These are phyloP conservation scores for Aspergillus fischeri DNA, from an alignment of 2,329 filamentous ascomycete genomes.

Conservation along the genomic window DNA sequence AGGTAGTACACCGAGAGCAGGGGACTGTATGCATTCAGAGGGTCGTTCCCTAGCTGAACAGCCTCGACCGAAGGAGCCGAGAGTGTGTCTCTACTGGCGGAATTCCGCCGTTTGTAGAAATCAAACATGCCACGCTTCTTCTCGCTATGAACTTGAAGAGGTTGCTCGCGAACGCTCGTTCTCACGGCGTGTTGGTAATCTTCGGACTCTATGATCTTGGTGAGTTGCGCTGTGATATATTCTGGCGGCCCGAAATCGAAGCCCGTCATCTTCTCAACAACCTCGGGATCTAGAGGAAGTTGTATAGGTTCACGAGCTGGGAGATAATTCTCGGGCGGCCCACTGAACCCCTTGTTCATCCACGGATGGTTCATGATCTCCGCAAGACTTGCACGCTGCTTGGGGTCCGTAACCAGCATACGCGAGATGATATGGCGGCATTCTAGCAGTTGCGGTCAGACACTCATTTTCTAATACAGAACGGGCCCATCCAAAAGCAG, in stretches of 20 bases:
- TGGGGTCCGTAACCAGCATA: conserved; percentile 94
- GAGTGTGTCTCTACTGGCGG: conserved; percentile 83
- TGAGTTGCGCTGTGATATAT: conserved; percentile 74
- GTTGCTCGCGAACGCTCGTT: conserved; percentile 64
- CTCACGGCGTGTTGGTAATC: conserved; percentile 87
- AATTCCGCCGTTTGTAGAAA: conserved; percentile 94
- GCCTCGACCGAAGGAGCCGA: conserved; percentile 79
- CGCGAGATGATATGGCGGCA: conserved; percentile 88
- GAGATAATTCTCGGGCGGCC: conserved; percentile 83
- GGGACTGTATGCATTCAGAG: conserved; percentile 88
- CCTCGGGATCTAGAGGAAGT: conserved; percentile 74
- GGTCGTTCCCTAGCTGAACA: conserved; percentile 76
- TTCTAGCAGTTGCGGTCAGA: conserved; percentile 52
- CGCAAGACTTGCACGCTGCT: conserved; percentile 75
- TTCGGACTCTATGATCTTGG: conserved; percentile 82
- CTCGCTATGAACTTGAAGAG: conserved; percentile 58
- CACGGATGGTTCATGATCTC: conserved; percentile 95
- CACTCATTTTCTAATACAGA: background rate
- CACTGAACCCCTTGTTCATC: conserved; percentile 88
- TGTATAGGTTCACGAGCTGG: conserved; percentile 79
- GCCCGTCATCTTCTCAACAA: conserved; percentile 91
- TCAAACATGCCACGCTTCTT: conserved; percentile 90
- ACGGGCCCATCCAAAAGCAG: background rate
- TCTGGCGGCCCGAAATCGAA: conserved; percentile 94
- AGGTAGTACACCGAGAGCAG: conserved; percentile 92